Evolutionary conservation across 106 monocot species (phyloP), one percentile per base, ranked within the genome.

Genomic region (Ottelia alismoides): DNA sequence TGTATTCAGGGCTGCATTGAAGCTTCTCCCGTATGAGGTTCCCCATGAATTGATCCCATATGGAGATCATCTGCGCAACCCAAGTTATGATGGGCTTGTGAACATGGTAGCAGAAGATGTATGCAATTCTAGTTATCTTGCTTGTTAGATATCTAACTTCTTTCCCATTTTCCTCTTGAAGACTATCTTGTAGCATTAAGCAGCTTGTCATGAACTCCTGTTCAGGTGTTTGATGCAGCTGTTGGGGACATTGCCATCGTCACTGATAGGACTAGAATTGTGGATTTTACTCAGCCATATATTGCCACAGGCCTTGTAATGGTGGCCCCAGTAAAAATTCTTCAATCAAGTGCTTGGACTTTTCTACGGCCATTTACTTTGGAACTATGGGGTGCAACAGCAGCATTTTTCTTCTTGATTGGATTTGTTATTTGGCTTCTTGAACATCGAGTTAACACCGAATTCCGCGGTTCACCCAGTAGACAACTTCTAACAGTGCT

Each of bases 281-380:
- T 70, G 48, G 90, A 91, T 81, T 91, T 85, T 59, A 91, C 90
- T 14, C 90, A 85, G 43, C 90, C 90, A 28, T 91, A 61, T 62
- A 47, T 66, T 11, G 78, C 69, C 20, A 78, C 90, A 1, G 90
- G 90, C 32, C 77, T 91, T 53, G 85, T 91, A 1, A 50, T 91
- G 35, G 5, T 85, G 50, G 72, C 85, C n/a, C 58, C 75, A 9
- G 31, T 78, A 3, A 73, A 75, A 55, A 70, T 49, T 46, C 61
- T 27, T 1, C 46, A 65, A 27, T 78, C 85, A 19, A 57, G 60
- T 46, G 58, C 63, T 60, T 91, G 80, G 78, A 78, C 90, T 56
- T 91, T 91, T 57, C 63, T 91, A 67, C 77, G 75, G 52, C 90
- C 90, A 53, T 91, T 91, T 58, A 73, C 81, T 10, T 11, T 72